phyloP scores from a whole-genome alignment of 495 filamentous ascomycete species.

The Penicillium coprophilum region DNA sequence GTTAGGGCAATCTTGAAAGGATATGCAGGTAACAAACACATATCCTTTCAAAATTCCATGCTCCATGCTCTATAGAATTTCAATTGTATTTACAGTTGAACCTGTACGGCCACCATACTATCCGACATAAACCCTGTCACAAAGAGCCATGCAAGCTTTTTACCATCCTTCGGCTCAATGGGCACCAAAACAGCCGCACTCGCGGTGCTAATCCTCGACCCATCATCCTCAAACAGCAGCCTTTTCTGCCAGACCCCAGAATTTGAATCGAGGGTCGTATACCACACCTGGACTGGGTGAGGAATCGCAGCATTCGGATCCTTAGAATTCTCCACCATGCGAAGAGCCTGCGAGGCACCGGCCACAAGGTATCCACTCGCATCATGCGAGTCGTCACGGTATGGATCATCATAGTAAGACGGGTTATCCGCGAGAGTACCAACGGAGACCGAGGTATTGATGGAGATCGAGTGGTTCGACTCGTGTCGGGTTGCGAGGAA shows the following conservation, averaged over 20 bases:
- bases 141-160: constrained; percentile 56
- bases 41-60: not conserved
- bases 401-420: constrained; percentile 52
- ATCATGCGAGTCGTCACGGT: constrained; percentile 33
- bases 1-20: no score
- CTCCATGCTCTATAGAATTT: not conserved
- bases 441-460: constrained; percentile 43
- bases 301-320: constrained; percentile 41
- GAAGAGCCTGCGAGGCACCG: constrained; percentile 43
- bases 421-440: constrained; percentile 55
- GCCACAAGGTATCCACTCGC: constrained; percentile 57
- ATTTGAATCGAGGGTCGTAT: constrained; percentile 29
- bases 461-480: constrained; percentile 35
- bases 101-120: constrained; percentile 52
- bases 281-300: constrained; percentile 50
- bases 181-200: constrained; percentile 56
- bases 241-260: constrained; percentile 39
- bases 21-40: not conserved
- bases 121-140: constrained; percentile 57
- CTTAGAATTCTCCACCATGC: constrained; percentile 34
- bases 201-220: constrained; percentile 47
- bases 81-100: constrained; percentile 43
- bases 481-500: constrained; percentile 26
- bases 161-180: constrained; percentile 40
- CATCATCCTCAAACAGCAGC: constrained; percentile 60